Evolutionary conservation across 176 grass and related monocot species (phyloP).

Genomic region (Carex parvula): DNA sequence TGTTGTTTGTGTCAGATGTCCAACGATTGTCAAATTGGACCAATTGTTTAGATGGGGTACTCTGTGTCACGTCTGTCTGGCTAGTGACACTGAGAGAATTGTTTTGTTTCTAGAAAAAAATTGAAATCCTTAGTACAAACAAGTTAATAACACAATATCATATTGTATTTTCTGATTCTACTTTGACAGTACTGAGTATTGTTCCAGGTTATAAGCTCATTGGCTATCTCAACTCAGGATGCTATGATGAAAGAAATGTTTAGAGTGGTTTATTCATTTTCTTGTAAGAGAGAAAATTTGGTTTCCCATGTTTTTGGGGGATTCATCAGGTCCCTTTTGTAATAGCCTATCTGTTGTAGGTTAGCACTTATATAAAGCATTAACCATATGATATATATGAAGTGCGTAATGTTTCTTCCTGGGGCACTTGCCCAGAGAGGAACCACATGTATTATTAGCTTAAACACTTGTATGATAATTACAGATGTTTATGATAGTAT

Average conservation of each 20-base stretch:
- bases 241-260: not conserved
- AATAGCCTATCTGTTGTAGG: slow-evolving; percentile 20
- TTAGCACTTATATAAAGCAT: not conserved
- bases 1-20: not conserved
- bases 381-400: slow-evolving; percentile 21
- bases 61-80: not conserved
- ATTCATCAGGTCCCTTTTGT: not conserved
- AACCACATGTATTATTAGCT: slow-evolving; percentile 22
- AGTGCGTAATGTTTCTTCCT: slow-evolving; percentile 20
- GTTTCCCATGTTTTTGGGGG: slow-evolving; percentile 4
- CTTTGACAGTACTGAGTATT: not conserved
- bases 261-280: slow-evolving; percentile 7
- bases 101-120: not conserved
- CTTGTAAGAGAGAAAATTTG: slow-evolving; percentile 7
- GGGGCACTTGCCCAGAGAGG: not conserved
- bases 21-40: not conserved
- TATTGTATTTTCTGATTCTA: not conserved
- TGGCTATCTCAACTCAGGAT: slow-evolving; percentile 5
- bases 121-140: not conserved
- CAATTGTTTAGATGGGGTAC: not conserved
- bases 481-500: slow-evolving; percentile 25
- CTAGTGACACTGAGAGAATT: not conserved
- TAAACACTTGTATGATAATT: slow-evolving; percentile 29
- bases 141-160: not conserved
- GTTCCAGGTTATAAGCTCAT: slow-evolving; percentile 24